phyloP scores from a whole-genome alignment of 345 rosid genomes.

The Mangifera indica region DNA sequence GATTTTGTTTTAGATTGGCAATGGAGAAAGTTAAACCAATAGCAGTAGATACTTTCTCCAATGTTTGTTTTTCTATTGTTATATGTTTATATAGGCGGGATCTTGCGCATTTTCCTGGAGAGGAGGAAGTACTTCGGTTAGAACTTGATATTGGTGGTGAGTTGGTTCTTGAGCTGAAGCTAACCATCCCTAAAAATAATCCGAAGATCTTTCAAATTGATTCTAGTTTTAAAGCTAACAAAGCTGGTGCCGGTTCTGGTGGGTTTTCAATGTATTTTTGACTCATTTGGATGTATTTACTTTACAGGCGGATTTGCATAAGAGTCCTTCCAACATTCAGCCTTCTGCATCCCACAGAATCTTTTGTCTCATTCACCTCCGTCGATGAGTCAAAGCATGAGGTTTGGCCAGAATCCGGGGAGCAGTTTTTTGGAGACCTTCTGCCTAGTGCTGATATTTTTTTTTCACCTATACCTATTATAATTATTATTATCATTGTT shows the following conservation, averaged over 20 bases:
- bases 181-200: constrained; percentile 47
- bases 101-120: constrained; percentile 66
- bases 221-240: constrained; percentile 65
- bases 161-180: constrained; percentile 52
- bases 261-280: constrained; percentile 93
- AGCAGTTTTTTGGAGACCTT: constrained; percentile 49
- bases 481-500: neutral
- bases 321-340: constrained; percentile 79
- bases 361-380: constrained; percentile 66
- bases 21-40: neutral
- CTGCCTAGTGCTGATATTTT: constrained; percentile 60
- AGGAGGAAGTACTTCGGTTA: constrained; percentile 59
- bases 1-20: neutral
- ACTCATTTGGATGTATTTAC: constrained; percentile 11
- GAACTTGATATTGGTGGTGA: constrained; percentile 90
- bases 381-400: constrained; percentile 73
- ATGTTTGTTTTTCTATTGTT: neutral
- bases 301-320: constrained; percentile 78
- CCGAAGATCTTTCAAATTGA: constrained; percentile 52
- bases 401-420: constrained; percentile 70
- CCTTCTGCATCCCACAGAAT: constrained; percentile 73
- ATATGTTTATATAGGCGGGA: constrained; percentile 47
- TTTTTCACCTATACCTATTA: no score
- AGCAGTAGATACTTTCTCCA: neutral
- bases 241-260: constrained; percentile 91